A percentile compares a stretch with the other conserved stretches of the same genome.
These are phyloP conservation scores for Leccinum glutinopallens DNA, from an alignment of 1,284 basidiomycete species.

Conservation along the genomic window DNA sequence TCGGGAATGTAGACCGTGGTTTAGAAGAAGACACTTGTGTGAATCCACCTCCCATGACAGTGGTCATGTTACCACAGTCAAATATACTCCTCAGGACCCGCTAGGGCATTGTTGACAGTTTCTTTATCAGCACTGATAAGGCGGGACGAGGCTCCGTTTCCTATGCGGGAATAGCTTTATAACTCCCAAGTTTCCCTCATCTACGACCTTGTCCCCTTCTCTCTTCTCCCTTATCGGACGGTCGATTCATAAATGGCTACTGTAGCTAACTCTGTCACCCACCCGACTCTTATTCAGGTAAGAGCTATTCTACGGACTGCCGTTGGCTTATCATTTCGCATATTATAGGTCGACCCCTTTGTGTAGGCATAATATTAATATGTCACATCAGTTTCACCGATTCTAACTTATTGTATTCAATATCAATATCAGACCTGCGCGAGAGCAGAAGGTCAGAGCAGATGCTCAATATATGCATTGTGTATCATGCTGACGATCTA, in stretches of 20 bases:
- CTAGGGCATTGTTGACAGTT: conserved; percentile 2
- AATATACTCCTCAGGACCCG: conserved; percentile 3
- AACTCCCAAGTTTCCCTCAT: conserved; percentile 4
- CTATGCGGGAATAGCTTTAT: conserved; percentile 12
- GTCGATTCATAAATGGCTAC: conserved; percentile 50
- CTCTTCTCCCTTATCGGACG: neutral
- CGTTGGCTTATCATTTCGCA: conserved; percentile 1
- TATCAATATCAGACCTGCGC: conserved; percentile 45
- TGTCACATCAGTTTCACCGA: neutral
- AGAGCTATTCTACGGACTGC: neutral
- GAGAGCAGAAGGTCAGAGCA: conserved; percentile 57
- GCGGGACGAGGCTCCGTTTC: conserved; percentile 8
- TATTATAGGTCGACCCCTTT: conserved; percentile 32
- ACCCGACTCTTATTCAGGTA: conserved; percentile 50
- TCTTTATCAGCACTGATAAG: conserved; percentile 19
- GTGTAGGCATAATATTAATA: conserved; percentile 21
- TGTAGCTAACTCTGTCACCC: conserved; percentile 55
- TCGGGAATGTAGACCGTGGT: neutral
- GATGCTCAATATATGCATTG: neutral
- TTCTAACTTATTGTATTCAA: neutral
- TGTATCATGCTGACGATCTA: neutral
- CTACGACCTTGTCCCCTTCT: conserved; percentile 4
- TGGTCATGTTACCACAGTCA: conserved; percentile 19
- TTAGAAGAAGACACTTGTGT: conserved; percentile 5
- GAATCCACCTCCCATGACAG: conserved; percentile 12